These are phyloP conservation scores for Floccularia luteovirens DNA, from an alignment of 768 basidiomycete species.

Conservation along the genomic window DNA sequence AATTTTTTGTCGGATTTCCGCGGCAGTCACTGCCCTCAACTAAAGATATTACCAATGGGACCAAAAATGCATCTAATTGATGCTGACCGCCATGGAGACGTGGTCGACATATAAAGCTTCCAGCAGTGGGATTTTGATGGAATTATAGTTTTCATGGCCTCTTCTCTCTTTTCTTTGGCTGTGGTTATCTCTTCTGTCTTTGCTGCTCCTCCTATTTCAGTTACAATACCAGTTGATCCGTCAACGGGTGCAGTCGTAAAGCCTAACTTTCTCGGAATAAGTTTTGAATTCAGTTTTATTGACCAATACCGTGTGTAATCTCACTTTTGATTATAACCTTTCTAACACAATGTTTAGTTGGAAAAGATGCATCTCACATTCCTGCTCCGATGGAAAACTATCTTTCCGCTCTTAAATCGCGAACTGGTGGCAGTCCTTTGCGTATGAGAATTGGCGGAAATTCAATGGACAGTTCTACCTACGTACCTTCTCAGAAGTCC, in stretches of 20 bases:
- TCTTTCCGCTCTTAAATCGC: conserved; percentile 41
- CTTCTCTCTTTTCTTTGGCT: conserved; percentile 7
- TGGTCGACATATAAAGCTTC: too few relatives aligned
- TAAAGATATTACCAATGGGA: too few relatives aligned
- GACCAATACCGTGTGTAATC: conserved; percentile 41
- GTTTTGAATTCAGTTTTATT: conserved; percentile 56
- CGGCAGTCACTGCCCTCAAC: too few relatives aligned
- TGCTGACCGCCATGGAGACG: too few relatives aligned
- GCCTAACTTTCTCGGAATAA: conserved; percentile 57
- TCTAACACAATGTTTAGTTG: conserved; percentile 25
- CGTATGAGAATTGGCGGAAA: conserved; percentile 46
- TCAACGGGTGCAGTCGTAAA: conserved; percentile 30
- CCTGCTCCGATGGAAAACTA: conserved; percentile 52
- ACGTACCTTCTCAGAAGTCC: conserved; percentile 27
- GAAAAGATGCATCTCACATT: conserved; percentile 41
- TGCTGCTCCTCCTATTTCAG: conserved; percentile 18
- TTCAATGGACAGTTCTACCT: conserved; percentile 35
- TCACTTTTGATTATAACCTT: background rate
- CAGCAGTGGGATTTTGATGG: too few relatives aligned
- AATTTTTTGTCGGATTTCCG: too few relatives aligned
- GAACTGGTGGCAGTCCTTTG: conserved; percentile 34
- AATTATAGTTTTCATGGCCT: background rate
- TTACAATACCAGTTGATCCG: conserved; percentile 25
- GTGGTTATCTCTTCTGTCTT: too few relatives aligned
- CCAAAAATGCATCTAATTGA: too few relatives aligned